phyloP scores from a whole-genome alignment of 2,329 filamentous ascomycete species.

The Aspergillus sp. region DNA sequence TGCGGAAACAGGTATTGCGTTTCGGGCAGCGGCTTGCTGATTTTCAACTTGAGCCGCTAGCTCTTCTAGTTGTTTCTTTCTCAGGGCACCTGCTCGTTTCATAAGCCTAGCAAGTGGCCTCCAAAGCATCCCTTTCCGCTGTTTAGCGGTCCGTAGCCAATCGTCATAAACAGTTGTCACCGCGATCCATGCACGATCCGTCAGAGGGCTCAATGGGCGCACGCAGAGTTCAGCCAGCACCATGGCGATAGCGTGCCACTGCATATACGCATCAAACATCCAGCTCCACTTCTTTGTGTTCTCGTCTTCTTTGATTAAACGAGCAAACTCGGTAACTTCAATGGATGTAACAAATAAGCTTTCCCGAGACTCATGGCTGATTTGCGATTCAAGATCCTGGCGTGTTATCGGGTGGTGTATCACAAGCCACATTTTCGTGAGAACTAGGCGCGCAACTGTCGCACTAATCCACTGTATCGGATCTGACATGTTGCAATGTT shows the following conservation, averaged over 20 bases:
- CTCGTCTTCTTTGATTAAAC: slow-evolving; percentile 64
- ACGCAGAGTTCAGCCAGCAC: slow-evolving; percentile 58
- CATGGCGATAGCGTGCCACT: slow-evolving; percentile 59
- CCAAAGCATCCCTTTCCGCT: slow-evolving; percentile 62
- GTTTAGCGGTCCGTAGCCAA: slow-evolving; percentile 35
- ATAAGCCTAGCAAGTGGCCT: slow-evolving; percentile 62
- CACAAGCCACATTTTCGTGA: slow-evolving; percentile 76
- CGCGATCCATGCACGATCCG: slow-evolving; percentile 62
- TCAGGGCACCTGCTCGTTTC: slow-evolving; percentile 56
- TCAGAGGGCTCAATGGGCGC: slow-evolving; percentile 55
- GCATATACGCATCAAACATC: slow-evolving; percentile 64
- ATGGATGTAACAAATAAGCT: slow-evolving; percentile 70
- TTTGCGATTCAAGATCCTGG: slow-evolving; percentile 50
- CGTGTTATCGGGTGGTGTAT: slow-evolving; percentile 73
- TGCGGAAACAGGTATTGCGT: slow-evolving; percentile 1
- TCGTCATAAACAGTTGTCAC: slow-evolving; percentile 49
- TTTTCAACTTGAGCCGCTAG: slow-evolving; percentile 22
- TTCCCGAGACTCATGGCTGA: slow-evolving; percentile 64
- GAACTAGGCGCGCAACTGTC: slow-evolving; percentile 68
- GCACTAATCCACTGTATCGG: slow-evolving; percentile 67
- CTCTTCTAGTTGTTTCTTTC: slow-evolving; percentile 49
- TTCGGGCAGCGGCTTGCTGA: slow-evolving; percentile 6
- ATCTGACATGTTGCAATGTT: slow-evolving; percentile 51
- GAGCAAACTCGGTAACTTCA: slow-evolving; percentile 71
- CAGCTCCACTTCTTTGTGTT: slow-evolving; percentile 64